A percentile compares a stretch with the other conserved stretches of the same genome.
Conservation (phyloP, 768 basidiomycete species). For the Kockovaella imperatae region DNA sequence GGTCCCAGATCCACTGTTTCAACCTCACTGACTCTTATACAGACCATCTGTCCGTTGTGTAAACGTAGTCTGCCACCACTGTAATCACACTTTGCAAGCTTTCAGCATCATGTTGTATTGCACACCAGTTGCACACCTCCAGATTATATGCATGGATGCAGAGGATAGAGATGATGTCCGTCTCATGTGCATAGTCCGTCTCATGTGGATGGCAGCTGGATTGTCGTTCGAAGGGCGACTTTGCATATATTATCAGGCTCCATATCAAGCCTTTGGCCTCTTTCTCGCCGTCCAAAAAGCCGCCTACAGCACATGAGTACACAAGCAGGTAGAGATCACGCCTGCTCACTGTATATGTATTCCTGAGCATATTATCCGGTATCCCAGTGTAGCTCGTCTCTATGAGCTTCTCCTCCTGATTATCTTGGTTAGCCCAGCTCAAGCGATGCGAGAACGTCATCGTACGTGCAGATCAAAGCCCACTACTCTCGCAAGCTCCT, state of each 20-base stretch:
- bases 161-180: no score
- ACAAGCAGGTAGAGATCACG: neutral
- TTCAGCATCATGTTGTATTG: neutral
- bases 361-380: conserved; percentile 68
- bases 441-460: conserved; percentile 5
- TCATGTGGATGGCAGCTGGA: no score
- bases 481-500: conserved; percentile 59
- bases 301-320: conserved; percentile 1
- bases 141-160: no score
- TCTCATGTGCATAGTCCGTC: no score
- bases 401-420: conserved; percentile 69
- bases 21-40: conserved; percentile 56
- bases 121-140: no score
- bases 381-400: conserved; percentile 83
- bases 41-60: conserved; percentile 91
- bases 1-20: conserved; percentile 41
- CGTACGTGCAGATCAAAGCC: conserved; percentile 77
- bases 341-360: conserved; percentile 58
- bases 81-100: conserved; percentile 41
- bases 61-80: conserved; percentile 73
- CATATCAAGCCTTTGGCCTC: conserved; percentile 1
- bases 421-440: neutral
- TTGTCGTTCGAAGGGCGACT: no score
- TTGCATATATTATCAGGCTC: no score
- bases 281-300: conserved; percentile 25